A percentile compares a stretch with the other conserved stretches of the same genome.
Conservation (phyloP, 2,329 filamentous ascomycete genomes). For the Colletotrichum spaethianum region DNA sequence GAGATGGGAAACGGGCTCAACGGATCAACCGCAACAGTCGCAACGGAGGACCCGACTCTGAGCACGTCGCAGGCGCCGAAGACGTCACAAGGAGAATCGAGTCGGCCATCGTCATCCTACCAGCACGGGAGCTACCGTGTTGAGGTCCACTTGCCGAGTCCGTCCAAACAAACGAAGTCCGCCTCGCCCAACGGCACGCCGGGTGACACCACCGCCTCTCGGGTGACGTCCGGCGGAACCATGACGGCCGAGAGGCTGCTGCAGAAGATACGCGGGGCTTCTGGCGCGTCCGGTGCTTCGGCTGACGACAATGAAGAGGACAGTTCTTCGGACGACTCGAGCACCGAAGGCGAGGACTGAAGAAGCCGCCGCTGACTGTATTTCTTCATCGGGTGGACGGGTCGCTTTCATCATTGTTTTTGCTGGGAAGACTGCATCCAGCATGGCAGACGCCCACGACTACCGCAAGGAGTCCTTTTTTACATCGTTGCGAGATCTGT, state of each 20-base stretch:
- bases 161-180: background rate
- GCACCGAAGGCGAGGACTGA: constrained; percentile 5
- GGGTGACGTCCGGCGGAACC: constrained; percentile 45
- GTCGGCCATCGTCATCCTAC: constrained; percentile 17
- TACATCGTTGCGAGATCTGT: background rate
- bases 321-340: constrained; percentile 24
- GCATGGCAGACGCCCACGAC: background rate
- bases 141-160: constrained; percentile 16
- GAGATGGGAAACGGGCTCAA: constrained; percentile 55
- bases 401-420: background rate
- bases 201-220: background rate
- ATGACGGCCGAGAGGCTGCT: constrained; percentile 42
- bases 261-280: background rate
- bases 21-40: constrained; percentile 54
- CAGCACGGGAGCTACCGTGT: constrained; percentile 20
- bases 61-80: constrained; percentile 11
- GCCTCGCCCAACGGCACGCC: background rate
- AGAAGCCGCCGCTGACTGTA: no score
- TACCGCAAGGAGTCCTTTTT: background rate
- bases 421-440: background rate
- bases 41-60: constrained; percentile 54
- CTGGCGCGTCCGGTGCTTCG: background rate
- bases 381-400: no score
- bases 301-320: constrained; percentile 1
- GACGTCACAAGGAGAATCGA: background rate